Evolutionary conservation across 129 eudicot species (phyloP), one percentile per base, ranked within the genome.

Genomic region (Escallonia rubra): DNA sequence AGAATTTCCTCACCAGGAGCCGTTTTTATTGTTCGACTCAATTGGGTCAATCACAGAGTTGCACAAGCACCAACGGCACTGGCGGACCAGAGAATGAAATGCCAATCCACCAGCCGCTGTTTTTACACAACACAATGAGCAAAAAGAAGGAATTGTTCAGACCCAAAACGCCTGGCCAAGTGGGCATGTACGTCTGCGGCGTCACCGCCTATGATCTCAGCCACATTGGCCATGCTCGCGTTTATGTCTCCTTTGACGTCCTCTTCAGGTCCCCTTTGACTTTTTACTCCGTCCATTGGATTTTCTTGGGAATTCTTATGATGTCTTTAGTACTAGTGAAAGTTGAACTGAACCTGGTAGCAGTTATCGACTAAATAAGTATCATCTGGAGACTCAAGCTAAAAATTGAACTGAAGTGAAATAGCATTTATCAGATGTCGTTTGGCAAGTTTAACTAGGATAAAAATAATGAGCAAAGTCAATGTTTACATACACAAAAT

Each of bases 31-130:
- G 57, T 1, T 41, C 41, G 57, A 63, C 15, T 6, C n/a, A 70
- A 44, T 15, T 55, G 42, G 6, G 4, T 16, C 13, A 45, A 5
- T 71, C 39, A 11, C 23, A 60, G 16, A 51, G 9, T 5, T 40
- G 8, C 62, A 39, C 23, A 54, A 67, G 0, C 43, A 50, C 8
- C 43, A 40, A n/a, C 47, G 56, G 41, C 55, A 72, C 34, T 3
- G 52, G 43, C 11, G 7, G 41, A 41, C 3, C 55, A 45, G 44
- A 43, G 63, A 56, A 43, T 40, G 40, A 43, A 68, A 10, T 15
- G 39, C 48, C 12, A 43, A 23, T 1, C 34, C 34, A 1, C 34
- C 71, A 78, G 43, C 60, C 83, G 48, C 86, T 95, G 96, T 46
- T 90, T 67, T 23, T 59, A 39, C 59, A 70, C 59, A 70, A 70